Base-by-base conservation (phyloP, 208 protist genomes). In the Crithidia thermophila region DNA sequence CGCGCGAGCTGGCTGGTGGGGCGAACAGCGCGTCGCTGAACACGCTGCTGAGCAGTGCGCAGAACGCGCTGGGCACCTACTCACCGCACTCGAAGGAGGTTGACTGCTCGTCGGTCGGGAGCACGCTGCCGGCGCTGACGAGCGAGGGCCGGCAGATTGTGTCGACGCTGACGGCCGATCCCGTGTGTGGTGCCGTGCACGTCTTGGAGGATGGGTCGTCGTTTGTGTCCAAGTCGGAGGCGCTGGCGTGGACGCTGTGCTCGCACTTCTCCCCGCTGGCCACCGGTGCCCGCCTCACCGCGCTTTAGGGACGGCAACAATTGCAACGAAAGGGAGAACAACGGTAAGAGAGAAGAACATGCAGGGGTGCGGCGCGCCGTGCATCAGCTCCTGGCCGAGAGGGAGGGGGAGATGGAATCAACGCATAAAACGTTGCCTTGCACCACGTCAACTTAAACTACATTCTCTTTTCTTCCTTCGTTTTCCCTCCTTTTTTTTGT, bases 211-310 rank as follows among this genome's bases (percentile, higher is more conserved):
- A 93, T 49, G 81, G 79, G 33, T 39, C 40, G 0, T 86, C 91
- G 0, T 61, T 82, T 25, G 81, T 92, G 33, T 75, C 79, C 16
- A 81, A 80, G 43, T 67, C 66, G 23, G 91, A 96, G 79, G 88
- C 87, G 20, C 67, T 93, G 36, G 73, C 77, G 78, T 96, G 91
- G 91, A 86, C 72, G 61, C 28, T 91, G 63, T 90, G 84, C 59
- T 91, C 88, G 49, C 82, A 85, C 73, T 96, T 96, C 64, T 93
- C 91, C 2, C 86, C 88, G 0, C 71, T 94, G 0, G 81, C 75
- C 14, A 84, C 85, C 2, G 88, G 91, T 4, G 78, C 72, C 0
- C 67, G 83, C 11, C 47, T 94, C 4, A 67, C 75, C 1, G 82
- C 83, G 1, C 36, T 91, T 20, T 95, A 87, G 69, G 34, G 18